These are phyloP conservation scores for Steccherinum ochraceum DNA, from an alignment of 768 basidiomycete genomes.

Conservation along the genomic window DNA sequence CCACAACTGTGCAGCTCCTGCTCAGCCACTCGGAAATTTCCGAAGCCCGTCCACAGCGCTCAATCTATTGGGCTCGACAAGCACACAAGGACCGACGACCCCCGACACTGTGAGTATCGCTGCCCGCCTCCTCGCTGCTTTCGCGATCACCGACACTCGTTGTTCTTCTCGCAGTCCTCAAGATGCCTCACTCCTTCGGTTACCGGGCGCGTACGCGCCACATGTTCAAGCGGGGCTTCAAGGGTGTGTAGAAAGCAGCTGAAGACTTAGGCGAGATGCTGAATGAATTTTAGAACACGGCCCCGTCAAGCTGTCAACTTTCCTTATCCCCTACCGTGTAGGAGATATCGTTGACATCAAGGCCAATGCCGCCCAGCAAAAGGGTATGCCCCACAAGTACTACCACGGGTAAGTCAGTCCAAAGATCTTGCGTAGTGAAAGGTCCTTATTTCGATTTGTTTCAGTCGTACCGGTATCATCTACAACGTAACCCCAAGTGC, in stretches of 20 bases:
- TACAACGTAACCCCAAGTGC: constrained; percentile 96
- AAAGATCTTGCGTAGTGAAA: too few relatives aligned
- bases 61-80: constrained; percentile 34
- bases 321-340: constrained; percentile 86
- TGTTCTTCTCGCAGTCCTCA: constrained; percentile 39
- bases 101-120: constrained; percentile 38
- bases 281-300: constrained; percentile 64
- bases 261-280: constrained; percentile 5
- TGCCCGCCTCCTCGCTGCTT: constrained; percentile 13
- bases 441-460: too few relatives aligned
- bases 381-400: constrained; percentile 99
- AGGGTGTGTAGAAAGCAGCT: constrained; percentile 51
- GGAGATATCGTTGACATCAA: constrained; percentile 99
- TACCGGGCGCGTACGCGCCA: constrained; percentile 99
- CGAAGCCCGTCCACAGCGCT: constrained; percentile 24
- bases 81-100: constrained; percentile 26
- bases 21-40: constrained; percentile 53
- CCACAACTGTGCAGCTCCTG: constrained; percentile 61
- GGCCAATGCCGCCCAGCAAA: constrained; percentile 98
- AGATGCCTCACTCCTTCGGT: constrained; percentile 99
- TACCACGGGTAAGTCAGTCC: constrained; percentile 83
- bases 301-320: constrained; percentile 85
- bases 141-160: constrained; percentile 9
- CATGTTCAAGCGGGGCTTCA: constrained; percentile 99
- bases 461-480: constrained; percentile 94